These are phyloP conservation scores for Stromatinia cepivora DNA, from an alignment of 2,329 filamentous ascomycete genomes.

Conservation along the genomic window DNA sequence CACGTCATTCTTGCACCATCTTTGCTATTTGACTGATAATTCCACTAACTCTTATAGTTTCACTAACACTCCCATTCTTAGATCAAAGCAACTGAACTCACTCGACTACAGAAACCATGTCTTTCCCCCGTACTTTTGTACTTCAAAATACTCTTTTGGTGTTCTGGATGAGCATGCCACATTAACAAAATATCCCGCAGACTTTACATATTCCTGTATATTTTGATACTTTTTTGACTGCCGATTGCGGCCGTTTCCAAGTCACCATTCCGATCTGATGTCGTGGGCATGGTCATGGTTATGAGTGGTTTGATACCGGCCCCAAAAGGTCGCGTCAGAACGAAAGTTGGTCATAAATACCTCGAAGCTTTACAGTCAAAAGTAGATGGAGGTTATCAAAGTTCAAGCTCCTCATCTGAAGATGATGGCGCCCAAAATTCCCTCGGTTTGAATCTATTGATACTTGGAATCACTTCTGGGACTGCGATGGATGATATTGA, in stretches of 20 bases:
- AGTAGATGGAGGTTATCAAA: conserved; percentile 33
- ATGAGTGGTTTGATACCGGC: conserved; percentile 31
- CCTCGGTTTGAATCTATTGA: conserved; percentile 36
- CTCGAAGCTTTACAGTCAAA: conserved; percentile 39
- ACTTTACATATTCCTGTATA: not conserved
- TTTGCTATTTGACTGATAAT: conserved; percentile 22
- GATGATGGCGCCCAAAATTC: conserved; percentile 28
- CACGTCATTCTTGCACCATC: conserved; percentile 14
- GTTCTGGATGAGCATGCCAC: not conserved
- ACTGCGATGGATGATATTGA: conserved; percentile 42
- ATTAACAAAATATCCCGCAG: not conserved
- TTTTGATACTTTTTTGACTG: not conserved
- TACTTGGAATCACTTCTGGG: conserved; percentile 39
- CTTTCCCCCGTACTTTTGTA: not conserved
- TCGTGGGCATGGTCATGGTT: conserved; percentile 26
- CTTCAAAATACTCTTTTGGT: conserved; percentile 1
- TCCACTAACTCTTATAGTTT: conserved; percentile 17
- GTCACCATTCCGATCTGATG: conserved; percentile 24
- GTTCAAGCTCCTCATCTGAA: conserved; percentile 34
- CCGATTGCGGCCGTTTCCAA: conserved; percentile 18
- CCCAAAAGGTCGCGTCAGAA: conserved; percentile 38
- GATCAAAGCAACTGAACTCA: not conserved
- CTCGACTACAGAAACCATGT: conserved; percentile 22
- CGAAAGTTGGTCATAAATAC: conserved; percentile 39
- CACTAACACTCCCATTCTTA: conserved; percentile 13